phyloP scores from a whole-genome alignment of 257 asterid species.

The Fraxinus americana region DNA sequence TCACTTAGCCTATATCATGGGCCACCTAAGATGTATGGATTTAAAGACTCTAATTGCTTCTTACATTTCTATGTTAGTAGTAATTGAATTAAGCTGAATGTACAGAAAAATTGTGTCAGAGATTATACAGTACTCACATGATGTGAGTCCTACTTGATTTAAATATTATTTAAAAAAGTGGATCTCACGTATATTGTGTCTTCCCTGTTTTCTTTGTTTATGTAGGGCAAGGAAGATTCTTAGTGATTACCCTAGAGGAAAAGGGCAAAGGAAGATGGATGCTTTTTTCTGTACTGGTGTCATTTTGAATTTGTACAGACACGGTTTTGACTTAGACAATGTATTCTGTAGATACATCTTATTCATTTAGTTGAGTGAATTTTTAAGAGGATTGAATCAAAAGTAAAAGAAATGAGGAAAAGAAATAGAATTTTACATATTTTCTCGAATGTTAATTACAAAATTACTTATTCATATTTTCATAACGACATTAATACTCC shows the following conservation, averaged over 20 bases:
- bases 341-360: not conserved
- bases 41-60: not conserved
- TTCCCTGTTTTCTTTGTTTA: too few relatives aligned
- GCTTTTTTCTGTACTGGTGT: not conserved
- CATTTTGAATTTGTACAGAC: not conserved
- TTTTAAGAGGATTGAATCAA: not conserved
- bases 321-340: not conserved
- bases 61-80: not conserved
- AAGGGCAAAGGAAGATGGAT: not conserved
- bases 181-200: too few relatives aligned
- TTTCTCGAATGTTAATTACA: not conserved
- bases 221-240: too few relatives aligned
- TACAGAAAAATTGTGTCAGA: too few relatives aligned
- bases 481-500: not conserved
- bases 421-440: too few relatives aligned
- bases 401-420: not conserved
- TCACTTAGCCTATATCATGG: not conserved
- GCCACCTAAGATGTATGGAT: not conserved
- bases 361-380: not conserved
- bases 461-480: not conserved
- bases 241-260: not conserved
- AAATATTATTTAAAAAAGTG: too few relatives aligned
- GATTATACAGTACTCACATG: too few relatives aligned
- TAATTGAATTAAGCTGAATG: too few relatives aligned
- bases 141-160: too few relatives aligned